A percentile compares a stretch with the other conserved stretches of the same genome.
Evolutionary conservation across 768 basidiomycete genomes (phyloP).

Genomic region (Clitopilus hobsonii): DNA sequence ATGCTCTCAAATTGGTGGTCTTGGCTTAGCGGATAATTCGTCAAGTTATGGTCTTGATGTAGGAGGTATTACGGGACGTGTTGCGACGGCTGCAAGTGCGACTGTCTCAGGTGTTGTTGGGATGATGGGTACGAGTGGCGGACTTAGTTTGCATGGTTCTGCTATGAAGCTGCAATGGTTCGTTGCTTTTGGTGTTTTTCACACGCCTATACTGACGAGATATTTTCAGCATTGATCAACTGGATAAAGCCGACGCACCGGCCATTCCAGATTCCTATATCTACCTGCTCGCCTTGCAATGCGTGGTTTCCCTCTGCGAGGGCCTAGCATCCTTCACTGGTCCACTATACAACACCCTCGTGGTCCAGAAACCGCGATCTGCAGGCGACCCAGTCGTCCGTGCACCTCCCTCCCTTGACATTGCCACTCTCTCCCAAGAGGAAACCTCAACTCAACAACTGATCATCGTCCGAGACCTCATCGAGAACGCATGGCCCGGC

Average conservation of each 20-base stretch:
- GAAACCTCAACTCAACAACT: slow-evolving; percentile 57
- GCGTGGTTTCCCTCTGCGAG: slow-evolving; percentile 80
- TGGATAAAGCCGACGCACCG: slow-evolving; percentile 96
- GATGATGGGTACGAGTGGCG: slow-evolving; percentile 70
- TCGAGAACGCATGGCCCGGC: slow-evolving; percentile 89
- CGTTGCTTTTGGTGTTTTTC: slow-evolving; percentile 15
- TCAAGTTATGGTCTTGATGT: slow-evolving; percentile 57
- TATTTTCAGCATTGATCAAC: slow-evolving; percentile 80
- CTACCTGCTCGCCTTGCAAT: slow-evolving; percentile 88
- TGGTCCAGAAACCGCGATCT: slow-evolving; percentile 58
- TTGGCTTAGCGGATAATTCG: slow-evolving; percentile 51
- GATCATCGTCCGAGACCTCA: slow-evolving; percentile 65
- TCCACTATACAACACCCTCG: slow-evolving; percentile 69
- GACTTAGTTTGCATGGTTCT: slow-evolving; percentile 68
- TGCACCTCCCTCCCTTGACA: slow-evolving; percentile 70
- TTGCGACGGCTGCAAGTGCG: slow-evolving; percentile 77
- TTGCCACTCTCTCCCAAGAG: slow-evolving; percentile 43
- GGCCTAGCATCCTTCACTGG: slow-evolving; percentile 74
- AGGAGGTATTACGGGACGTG: slow-evolving; percentile 73
- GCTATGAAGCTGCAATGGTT: slow-evolving; percentile 92
- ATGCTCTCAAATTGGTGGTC: slow-evolving; percentile 73
- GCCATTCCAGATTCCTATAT: slow-evolving; percentile 91
- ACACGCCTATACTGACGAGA: slow-evolving; percentile 6
- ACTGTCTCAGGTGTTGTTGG: slow-evolving; percentile 83
- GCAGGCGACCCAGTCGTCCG: slow-evolving; percentile 63